phyloP scores from a whole-genome alignment of 768 basidiomycete species.

The Mycena chlorophos region DNA sequence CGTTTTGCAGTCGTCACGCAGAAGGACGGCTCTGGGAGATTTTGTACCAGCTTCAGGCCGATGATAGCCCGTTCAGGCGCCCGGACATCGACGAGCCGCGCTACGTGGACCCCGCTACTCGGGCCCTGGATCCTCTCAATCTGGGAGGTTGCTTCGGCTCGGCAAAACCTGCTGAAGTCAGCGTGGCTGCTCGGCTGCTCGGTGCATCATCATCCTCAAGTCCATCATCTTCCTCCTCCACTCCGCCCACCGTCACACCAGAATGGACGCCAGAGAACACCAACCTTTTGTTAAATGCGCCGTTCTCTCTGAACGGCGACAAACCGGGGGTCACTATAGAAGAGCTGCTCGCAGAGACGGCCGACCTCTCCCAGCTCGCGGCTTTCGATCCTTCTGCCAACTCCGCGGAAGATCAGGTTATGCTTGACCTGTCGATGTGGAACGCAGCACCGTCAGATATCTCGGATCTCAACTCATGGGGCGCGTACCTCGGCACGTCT shows the following conservation, averaged over 20 bases:
- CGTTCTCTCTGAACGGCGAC: neutral
- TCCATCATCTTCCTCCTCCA: neutral
- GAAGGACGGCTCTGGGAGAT: constrained; percentile 5
- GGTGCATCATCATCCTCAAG: neutral
- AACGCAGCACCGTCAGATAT: neutral
- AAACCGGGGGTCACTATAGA: neutral
- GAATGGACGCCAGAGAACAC: neutral
- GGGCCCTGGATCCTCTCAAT: neutral
- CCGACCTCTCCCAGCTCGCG: neutral
- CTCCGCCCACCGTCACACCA: neutral
- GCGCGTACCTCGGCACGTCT: neutral
- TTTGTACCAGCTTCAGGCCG: neutral
- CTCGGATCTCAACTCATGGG: neutral
- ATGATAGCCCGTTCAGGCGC: neutral
- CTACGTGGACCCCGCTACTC: neutral
- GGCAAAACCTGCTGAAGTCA: neutral
- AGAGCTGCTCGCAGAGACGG: neutral
- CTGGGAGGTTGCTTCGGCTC: neutral
- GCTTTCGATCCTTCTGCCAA: neutral
- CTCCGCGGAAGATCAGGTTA: neutral
- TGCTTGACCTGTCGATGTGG: neutral
- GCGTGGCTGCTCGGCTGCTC: neutral
- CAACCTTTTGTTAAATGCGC: too few species aligned
- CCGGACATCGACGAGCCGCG: neutral
- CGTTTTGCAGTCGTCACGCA: neutral